Conservation (phyloP, 1,284 basidiomycete genomes). For the Coriolopsis trogii region DNA sequence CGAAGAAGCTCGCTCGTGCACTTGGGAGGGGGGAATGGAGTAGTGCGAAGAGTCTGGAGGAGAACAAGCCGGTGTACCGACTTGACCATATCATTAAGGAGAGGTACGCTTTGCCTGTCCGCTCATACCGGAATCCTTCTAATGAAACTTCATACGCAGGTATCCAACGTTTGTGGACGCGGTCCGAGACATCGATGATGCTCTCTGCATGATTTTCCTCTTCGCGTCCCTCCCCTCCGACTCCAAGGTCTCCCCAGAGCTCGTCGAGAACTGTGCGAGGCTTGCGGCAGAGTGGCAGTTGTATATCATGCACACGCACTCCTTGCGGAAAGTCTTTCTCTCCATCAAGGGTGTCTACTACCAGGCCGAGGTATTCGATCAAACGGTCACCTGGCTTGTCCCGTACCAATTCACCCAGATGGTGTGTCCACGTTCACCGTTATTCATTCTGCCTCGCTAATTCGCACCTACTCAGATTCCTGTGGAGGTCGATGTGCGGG, state of each 20-base stretch:
- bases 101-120: conserved; percentile 54
- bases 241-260: conserved; percentile 78
- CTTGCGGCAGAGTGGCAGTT: conserved; percentile 94
- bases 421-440: conserved; percentile 47
- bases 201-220: conserved; percentile 92
- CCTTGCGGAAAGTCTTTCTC: conserved; percentile 91
- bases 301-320: conserved; percentile 89
- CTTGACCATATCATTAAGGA: conserved; percentile 99
- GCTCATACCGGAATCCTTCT: neutral
- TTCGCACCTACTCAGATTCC: conserved; percentile 74
- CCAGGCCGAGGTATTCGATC: conserved; percentile 93
- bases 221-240: conserved; percentile 90
- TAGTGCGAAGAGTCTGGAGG: conserved; percentile 92
- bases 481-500: conserved; percentile 94
- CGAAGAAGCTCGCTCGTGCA: conserved; percentile 95
- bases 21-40: conserved; percentile 95
- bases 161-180: conserved; percentile 98
- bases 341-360: conserved; percentile 99
- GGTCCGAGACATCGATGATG: conserved; percentile 96
- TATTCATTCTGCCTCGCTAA: neutral
- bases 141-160: conserved; percentile 43
- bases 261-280: conserved; percentile 90
- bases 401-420: conserved; percentile 98
- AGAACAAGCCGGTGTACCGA: conserved; percentile 86
- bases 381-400: conserved; percentile 95